Conservation (phyloP, 2,329 filamentous ascomycete genomes). For the Fusarium fracticaudum region DNA sequence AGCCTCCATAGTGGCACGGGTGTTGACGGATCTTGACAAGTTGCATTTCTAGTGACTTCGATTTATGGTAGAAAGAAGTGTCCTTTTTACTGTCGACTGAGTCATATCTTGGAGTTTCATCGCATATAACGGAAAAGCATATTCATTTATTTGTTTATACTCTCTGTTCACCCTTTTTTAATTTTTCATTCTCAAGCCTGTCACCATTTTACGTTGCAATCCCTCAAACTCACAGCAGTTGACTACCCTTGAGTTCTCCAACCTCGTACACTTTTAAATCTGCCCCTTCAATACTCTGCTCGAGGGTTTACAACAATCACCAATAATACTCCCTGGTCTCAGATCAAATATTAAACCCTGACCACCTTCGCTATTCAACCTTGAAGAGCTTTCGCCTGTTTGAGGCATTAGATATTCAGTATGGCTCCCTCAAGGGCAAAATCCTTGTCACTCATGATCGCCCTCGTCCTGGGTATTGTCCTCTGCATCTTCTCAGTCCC, state of each 20-base stretch:
- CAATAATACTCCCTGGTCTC: slow-evolving; percentile 8
- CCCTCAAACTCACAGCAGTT: slow-evolving; percentile 5
- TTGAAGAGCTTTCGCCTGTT: not conserved
- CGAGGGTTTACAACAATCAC: not conserved
- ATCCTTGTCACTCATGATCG: slow-evolving; percentile 29
- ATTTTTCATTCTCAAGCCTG: not conserved
- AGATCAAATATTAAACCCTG: not conserved
- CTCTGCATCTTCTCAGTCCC: slow-evolving; percentile 42
- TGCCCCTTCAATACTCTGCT: slow-evolving; percentile 10
- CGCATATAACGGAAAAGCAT: not conserved
- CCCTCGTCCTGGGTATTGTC: slow-evolving; percentile 43
- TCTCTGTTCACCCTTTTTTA: not conserved
- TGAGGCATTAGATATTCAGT: not conserved
- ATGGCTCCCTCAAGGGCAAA: slow-evolving; percentile 42
- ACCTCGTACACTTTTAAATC: not conserved
- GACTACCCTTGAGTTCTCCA: not conserved
- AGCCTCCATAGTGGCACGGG: slow-evolving; percentile 5
- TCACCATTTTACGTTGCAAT: not conserved
- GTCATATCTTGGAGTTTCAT: slow-evolving; percentile 21
- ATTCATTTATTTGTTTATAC: not conserved
- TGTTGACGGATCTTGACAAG: slow-evolving; percentile 37
- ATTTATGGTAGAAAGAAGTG: slow-evolving; percentile 35
- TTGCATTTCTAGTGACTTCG: slow-evolving; percentile 45
- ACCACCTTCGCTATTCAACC: not conserved
- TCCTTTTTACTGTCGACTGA: slow-evolving; percentile 38